These are phyloP conservation scores for Thozetella sp. DNA, from an alignment of 495 filamentous ascomycete genomes.

Conservation along the genomic window DNA sequence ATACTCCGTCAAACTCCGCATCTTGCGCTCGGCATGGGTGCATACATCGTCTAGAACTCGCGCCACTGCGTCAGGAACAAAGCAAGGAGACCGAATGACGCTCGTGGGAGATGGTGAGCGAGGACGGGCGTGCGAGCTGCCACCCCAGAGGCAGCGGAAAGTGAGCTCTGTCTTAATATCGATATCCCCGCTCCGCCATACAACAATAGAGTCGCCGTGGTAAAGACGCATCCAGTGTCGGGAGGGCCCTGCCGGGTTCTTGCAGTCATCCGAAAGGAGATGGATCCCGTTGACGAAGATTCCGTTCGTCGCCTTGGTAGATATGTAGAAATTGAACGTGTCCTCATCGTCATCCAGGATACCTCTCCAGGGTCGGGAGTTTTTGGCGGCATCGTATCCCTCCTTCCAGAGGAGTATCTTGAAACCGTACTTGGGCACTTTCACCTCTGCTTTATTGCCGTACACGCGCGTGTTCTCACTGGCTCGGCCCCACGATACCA, in stretches of 20 bases:
- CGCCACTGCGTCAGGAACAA: slow-evolving; percentile 17
- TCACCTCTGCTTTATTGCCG: slow-evolving; percentile 56
- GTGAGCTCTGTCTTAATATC: slow-evolving; percentile 28
- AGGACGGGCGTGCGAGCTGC: slow-evolving; percentile 30
- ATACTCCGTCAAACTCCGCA: slow-evolving; percentile 24
- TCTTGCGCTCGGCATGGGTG: slow-evolving; percentile 24
- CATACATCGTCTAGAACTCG: slow-evolving; percentile 24
- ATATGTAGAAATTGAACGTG: slow-evolving; percentile 69
- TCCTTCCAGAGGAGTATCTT: slow-evolving; percentile 73
- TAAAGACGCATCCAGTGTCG: slow-evolving; percentile 67
- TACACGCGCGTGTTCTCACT: slow-evolving; percentile 62
- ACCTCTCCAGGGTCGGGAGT: slow-evolving; percentile 38
- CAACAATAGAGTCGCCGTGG: slow-evolving; percentile 69
- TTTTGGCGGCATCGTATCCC: slow-evolving; percentile 51
- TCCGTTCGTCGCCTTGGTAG: slow-evolving; percentile 68
- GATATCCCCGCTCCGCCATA: slow-evolving; percentile 49
- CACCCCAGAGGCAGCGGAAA: slow-evolving; percentile 49
- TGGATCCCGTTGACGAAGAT: slow-evolving; percentile 72
- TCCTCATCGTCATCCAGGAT: slow-evolving; percentile 40
- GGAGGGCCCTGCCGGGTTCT: slow-evolving; percentile 42
- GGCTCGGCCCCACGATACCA: slow-evolving; percentile 77
- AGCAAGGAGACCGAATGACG: slow-evolving; percentile 12
- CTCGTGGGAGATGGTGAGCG: not conserved
- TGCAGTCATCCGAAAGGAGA: slow-evolving; percentile 50
- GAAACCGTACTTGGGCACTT: slow-evolving; percentile 80